phyloP scores from a whole-genome alignment of 2,329 filamentous ascomycete genomes.

The Claviceps paspali region DNA sequence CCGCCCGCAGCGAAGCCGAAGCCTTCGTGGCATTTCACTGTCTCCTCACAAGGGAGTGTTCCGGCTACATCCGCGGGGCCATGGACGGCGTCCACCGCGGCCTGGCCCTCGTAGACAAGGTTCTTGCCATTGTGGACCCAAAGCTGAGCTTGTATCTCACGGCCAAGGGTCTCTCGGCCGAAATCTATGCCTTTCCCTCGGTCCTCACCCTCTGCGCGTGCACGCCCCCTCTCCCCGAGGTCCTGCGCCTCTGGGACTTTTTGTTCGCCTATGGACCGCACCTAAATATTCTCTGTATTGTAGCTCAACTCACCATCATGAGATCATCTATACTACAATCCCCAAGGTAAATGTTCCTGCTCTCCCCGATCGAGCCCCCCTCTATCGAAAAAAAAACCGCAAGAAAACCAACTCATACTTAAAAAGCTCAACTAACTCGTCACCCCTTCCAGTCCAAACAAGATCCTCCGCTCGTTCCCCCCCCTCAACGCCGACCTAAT shows the following conservation, averaged over 20 bases:
- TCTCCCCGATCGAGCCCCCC: too few relatives aligned
- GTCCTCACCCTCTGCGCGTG: conserved; percentile 91
- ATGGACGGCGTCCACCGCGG: conserved; percentile 97
- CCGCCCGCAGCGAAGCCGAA: conserved; percentile 84
- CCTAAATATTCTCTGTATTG: conserved; percentile 89
- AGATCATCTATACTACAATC: conserved; percentile 71
- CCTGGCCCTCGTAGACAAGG: conserved; percentile 78
- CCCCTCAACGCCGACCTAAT: conserved; percentile 70
- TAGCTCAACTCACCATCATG: conserved; percentile 84
- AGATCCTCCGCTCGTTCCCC: conserved; percentile 77
- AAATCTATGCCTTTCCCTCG: conserved; percentile 92
- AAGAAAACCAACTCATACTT: neutral
- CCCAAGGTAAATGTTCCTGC: conserved; percentile 44
- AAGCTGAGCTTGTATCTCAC: conserved; percentile 75
- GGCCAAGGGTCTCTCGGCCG: conserved; percentile 74
- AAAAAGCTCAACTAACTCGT: conserved; percentile 12
- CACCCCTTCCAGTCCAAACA: conserved; percentile 55
- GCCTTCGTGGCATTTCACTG: conserved; percentile 84
- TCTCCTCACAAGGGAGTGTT: conserved; percentile 75
- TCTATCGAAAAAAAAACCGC: too few relatives aligned
- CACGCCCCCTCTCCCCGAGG: conserved; percentile 86
- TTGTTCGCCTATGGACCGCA: conserved; percentile 91
- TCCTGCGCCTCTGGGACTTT: conserved; percentile 91
- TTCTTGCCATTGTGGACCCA: conserved; percentile 79
- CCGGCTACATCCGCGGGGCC: conserved; percentile 83